phyloP scores from a whole-genome alignment of 2,329 filamentous ascomycete species.

The Aspergillus flavus region DNA sequence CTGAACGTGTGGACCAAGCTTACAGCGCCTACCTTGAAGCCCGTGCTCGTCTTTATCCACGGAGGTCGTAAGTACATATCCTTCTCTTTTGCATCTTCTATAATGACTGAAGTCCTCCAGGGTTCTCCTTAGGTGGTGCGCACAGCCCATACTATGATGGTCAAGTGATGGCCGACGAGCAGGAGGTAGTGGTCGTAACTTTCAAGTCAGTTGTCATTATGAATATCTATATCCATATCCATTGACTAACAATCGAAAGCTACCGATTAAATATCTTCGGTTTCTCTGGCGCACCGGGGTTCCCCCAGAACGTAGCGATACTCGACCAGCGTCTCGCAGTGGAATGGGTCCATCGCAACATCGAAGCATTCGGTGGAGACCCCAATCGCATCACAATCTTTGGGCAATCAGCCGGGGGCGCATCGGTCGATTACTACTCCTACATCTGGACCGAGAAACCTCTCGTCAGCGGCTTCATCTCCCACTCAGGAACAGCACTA shows the following conservation, averaged over 20 bases:
- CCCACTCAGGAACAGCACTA: constrained; percentile 42
- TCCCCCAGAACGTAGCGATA: constrained; percentile 51
- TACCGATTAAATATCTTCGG: constrained; percentile 49
- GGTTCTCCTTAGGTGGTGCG: constrained; percentile 39
- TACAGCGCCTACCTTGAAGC: constrained; percentile 26
- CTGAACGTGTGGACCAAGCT: constrained; percentile 37
- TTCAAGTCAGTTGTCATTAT: constrained; percentile 33
- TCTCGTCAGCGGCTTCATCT: constrained; percentile 41
- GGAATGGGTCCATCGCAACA: constrained; percentile 56
- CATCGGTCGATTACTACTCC: constrained; percentile 33
- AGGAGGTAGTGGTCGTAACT: constrained; percentile 46
- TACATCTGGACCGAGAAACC: constrained; percentile 40
- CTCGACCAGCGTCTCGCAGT: constrained; percentile 56
- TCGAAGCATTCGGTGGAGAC: constrained; percentile 56
- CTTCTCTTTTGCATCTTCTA: background rate
- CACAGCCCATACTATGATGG: constrained; percentile 43
- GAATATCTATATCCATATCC: background rate
- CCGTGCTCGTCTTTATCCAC: constrained; percentile 47
- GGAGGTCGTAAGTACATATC: constrained; percentile 39
- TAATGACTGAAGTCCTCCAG: constrained; percentile 21
- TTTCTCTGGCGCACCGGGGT: constrained; percentile 39
- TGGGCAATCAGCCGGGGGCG: constrained; percentile 49
- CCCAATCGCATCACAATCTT: constrained; percentile 49
- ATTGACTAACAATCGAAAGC: background rate
- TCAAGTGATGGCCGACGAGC: constrained; percentile 36